Conservation (phyloP, 2,329 filamentous ascomycete genomes). For the Leptographium wingfieldii region DNA sequence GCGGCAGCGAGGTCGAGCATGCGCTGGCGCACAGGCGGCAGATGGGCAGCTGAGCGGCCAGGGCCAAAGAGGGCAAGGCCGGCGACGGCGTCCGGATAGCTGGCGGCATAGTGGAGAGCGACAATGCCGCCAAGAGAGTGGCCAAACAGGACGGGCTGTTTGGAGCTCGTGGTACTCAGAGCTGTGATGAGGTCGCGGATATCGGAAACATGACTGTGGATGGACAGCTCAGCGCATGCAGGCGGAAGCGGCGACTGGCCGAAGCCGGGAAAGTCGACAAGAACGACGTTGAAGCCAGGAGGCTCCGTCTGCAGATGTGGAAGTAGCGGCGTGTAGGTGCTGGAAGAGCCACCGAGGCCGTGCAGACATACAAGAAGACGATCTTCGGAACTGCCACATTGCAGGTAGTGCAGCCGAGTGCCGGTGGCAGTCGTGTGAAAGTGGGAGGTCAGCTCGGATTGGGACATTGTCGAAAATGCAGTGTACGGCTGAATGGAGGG, state of each 20-base stretch:
- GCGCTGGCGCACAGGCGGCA: slow-evolving; percentile 18
- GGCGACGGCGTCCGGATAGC: slow-evolving; percentile 14
- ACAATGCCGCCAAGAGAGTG: slow-evolving; percentile 24
- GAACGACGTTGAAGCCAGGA: slow-evolving; percentile 10
- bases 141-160: slow-evolving; percentile 17
- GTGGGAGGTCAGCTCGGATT: slow-evolving; percentile 1
- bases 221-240: background rate
- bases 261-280: slow-evolving; percentile 19
- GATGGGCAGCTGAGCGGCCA: slow-evolving; percentile 18
- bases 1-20: slow-evolving; percentile 18
- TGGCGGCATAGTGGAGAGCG: slow-evolving; percentile 23
- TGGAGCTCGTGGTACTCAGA: slow-evolving; percentile 3
- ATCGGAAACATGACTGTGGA: slow-evolving; percentile 16
- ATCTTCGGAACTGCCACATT: slow-evolving; percentile 13
- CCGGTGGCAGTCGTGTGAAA: slow-evolving; percentile 11
- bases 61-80: slow-evolving; percentile 20
- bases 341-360: slow-evolving; percentile 17
- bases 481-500: background rate
- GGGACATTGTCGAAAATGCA: background rate
- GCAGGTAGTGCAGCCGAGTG: slow-evolving; percentile 17
- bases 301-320: slow-evolving; percentile 6
- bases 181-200: slow-evolving; percentile 15
- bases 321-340: slow-evolving; percentile 14
- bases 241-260: slow-evolving; percentile 13
- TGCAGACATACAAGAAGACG: slow-evolving; percentile 17